Evolutionary conservation across 228 moss, liverwort and hornwort species (phyloP).

Genomic region (Sphagnum magellanicum): DNA sequence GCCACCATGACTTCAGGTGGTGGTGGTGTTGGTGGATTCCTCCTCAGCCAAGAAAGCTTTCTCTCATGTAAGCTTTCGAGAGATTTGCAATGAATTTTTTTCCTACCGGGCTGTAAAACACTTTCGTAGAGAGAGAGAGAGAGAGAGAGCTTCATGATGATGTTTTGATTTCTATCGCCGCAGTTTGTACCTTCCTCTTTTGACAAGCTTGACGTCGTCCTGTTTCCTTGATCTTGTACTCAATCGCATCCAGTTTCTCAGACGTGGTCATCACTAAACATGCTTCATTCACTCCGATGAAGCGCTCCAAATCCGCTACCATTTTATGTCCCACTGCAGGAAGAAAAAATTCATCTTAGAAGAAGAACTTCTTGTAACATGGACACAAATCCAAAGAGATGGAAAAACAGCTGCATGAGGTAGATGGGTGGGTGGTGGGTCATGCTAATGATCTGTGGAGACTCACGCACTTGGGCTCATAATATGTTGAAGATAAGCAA

Average conservation of each 20-base stretch:
- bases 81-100: too few species aligned
- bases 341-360: not conserved
- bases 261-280: constrained; percentile 13
- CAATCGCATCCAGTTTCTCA: constrained; percentile 11
- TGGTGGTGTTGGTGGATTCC: too few species aligned
- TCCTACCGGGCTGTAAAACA: not conserved
- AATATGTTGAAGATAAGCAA: constrained; percentile 32
- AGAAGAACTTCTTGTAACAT: not conserved
- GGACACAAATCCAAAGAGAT: too few species aligned
- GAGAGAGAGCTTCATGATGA: not conserved
- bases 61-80: too few species aligned
- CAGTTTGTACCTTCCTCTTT: too few species aligned
- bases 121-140: not conserved
- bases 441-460: not conserved
- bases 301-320: constrained; percentile 23
- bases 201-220: not conserved
- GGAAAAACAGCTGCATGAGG: not conserved
- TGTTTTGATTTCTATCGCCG: too few species aligned
- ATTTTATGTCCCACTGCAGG: constrained; percentile 33
- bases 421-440: not conserved
- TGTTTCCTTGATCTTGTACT: constrained; percentile 12
- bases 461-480: constrained; percentile 23
- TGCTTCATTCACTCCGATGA: constrained; percentile 20
- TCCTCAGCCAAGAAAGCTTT: too few species aligned
- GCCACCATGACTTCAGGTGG: not conserved